Evolutionary conservation across 345 rosid genomes (phyloP).

Genomic region (Pugionium cornutum): DNA sequence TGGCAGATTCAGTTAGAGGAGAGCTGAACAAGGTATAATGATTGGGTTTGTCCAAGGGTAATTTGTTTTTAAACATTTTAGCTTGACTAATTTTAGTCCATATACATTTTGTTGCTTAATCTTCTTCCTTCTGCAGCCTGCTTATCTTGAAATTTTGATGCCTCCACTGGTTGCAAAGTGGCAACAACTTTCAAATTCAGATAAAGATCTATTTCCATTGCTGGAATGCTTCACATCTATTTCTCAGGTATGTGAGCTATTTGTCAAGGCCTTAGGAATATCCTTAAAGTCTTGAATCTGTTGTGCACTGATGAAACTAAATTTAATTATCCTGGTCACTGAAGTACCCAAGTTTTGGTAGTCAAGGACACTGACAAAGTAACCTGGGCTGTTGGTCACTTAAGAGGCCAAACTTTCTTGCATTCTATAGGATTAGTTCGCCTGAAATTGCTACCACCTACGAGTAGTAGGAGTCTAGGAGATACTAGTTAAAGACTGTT

Average conservation of each 20-base stretch:
- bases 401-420: not conserved
- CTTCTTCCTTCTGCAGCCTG: slow-evolving; percentile 59
- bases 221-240: slow-evolving; percentile 95
- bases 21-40: slow-evolving; percentile 75
- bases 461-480: no score
- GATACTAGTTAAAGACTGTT: not conserved
- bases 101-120: not conserved
- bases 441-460: not conserved
- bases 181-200: slow-evolving; percentile 90
- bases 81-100: not conserved
- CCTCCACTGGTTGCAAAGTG: slow-evolving; percentile 93
- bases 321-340: slow-evolving; percentile 15
- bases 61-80: slow-evolving; percentile 9
- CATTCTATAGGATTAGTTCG: slow-evolving; percentile 5
- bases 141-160: slow-evolving; percentile 83
- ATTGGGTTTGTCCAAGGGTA: slow-evolving; percentile 14
- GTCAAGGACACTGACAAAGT: slow-evolving; percentile 6
- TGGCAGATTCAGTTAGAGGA: slow-evolving; percentile 92
- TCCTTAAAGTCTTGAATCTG: slow-evolving; percentile 14
- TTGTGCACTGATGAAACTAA: slow-evolving; percentile 1
- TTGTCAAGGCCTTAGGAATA: slow-evolving; percentile 3
- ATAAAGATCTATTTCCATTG: slow-evolving; percentile 93
- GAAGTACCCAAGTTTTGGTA: slow-evolving; percentile 17
- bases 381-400: slow-evolving; percentile 21
- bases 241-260: slow-evolving; percentile 61